Evolutionary conservation across 2,329 filamentous ascomycete species (phyloP), one percentile per base, ranked within the genome.

Genomic region (Madurella fahalii): DNA sequence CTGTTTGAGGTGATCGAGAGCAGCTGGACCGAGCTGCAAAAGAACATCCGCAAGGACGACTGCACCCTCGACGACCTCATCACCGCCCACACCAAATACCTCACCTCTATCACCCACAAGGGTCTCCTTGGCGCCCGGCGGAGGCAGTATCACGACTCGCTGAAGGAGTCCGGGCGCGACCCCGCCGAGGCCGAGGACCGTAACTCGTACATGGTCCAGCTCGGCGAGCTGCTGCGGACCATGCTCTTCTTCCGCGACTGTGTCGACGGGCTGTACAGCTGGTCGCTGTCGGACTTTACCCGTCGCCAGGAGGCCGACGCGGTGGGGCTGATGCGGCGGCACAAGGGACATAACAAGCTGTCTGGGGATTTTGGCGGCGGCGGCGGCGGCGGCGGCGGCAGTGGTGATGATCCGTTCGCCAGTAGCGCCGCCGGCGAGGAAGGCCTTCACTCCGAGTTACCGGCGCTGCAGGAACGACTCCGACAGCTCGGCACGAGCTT

Each of bases 1-100:
- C 79, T 99, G 9, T 99, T 97, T 67, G 94, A 99, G 71, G 94
- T 99, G 63, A 97, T 99, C 63, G 94, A 99, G 71, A 87, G 89
- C 37, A 94, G 90, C 47, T 99, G 94, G 95, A 89, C 89, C 58
- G 87, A 93, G 67, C 80, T 99, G 2, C 89, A 96, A 70, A 81
- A 83, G 30, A 87, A 88, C 32, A 86, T 97, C 58, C 84, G 82
- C 52, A 90, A 89, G 68, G 90, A 93, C 13, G 89, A 89, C 62
- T 92, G 87, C 67, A 99, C 94, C 0, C 81, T 99, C 11, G 95
- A 99, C 73, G 94, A 97, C 66, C 80, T 99, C 52, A 97, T 99
- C 68, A 82, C 86, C 62, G 93, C 94, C 0, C 94, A 99, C 71
- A 89, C 87, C 15, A 85, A 84, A 50, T 99, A 97, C 69, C 86